These are phyloP conservation scores for Aspergillus nidulans DNA, from an alignment of 495 filamentous ascomycete species.

Conservation along the genomic window DNA sequence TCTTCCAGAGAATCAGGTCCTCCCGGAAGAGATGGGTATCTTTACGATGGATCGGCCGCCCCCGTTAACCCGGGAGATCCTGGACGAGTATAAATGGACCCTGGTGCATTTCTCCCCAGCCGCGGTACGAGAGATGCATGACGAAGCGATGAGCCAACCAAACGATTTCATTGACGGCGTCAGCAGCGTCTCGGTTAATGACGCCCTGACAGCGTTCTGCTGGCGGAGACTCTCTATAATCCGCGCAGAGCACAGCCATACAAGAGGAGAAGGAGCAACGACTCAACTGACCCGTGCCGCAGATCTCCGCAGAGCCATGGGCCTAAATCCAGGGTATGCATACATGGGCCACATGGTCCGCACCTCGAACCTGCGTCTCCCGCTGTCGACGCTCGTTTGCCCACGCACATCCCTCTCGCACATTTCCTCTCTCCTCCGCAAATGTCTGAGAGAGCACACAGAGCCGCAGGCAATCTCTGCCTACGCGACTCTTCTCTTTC, in stretches of 20 bases:
- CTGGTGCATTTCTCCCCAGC: slow-evolving; percentile 21
- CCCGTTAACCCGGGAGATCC: not conserved
- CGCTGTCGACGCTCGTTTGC: slow-evolving; percentile 13
- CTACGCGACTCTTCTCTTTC: slow-evolving; percentile 36
- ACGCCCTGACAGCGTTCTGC: slow-evolving; percentile 48
- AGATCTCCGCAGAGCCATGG: slow-evolving; percentile 31
- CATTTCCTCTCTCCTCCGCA: slow-evolving; percentile 25
- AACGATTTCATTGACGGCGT: not conserved
- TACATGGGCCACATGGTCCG: slow-evolving; percentile 40
- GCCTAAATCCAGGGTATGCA: slow-evolving; percentile 18
- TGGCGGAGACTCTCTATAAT: slow-evolving; percentile 30
- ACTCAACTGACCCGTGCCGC: slow-evolving; percentile 33
- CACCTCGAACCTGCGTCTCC: slow-evolving; percentile 20
- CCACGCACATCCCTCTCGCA: slow-evolving; percentile 17
- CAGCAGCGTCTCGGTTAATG: slow-evolving; percentile 41
- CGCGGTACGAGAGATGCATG: slow-evolving; percentile 16
- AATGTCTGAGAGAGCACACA: slow-evolving; percentile 23
- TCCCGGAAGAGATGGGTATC: slow-evolving; percentile 3
- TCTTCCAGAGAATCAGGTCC: slow-evolving; percentile 18
- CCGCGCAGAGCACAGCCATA: not conserved
- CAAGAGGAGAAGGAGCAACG: slow-evolving; percentile 5
- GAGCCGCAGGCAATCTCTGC: slow-evolving; percentile 30
- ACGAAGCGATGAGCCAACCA: slow-evolving; percentile 12
- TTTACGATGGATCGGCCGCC: not conserved
- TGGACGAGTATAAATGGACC: slow-evolving; percentile 15